Evolutionary conservation across 2,329 filamentous ascomycete genomes (phyloP), one percentile per base, ranked within the genome.

Genomic region (Aspergillus alliaceus): DNA sequence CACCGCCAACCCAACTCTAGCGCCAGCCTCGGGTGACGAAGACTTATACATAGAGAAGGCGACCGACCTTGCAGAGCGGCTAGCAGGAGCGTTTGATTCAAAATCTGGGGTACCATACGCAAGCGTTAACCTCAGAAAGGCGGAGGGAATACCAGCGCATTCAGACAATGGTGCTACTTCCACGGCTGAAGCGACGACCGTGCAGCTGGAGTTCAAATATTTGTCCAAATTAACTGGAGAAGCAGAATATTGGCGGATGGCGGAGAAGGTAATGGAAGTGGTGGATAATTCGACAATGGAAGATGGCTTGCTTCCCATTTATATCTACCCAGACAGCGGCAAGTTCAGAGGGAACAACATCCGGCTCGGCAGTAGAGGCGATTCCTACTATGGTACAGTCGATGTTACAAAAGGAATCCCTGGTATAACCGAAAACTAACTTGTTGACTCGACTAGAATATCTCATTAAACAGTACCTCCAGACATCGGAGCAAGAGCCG

Each of bases 121-220:
- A 6, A 97, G 92, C 65, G 86, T 99, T 58, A 96, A 97, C 68
- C 79, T 99, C 29, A 90, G 87, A 66, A 90, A 88, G 31, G 86
- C 84, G 52, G 79, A 87, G 69, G 91, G 92, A 12, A 84, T 96
- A 46, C 83, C 84, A 12, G 95, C 93, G 2, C 93, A 98, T 69
- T 86, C 86, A 20, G 91, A 96, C 70, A 86, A 83, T 18, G 95
- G 95, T 9, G 91, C 93, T 7, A 95, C 93, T 0, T 97, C 93
- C 2, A 98, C 93, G 0, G 93, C 95, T 2, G 95, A 99, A 79
- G 90, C 93, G 0, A 91, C 93, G 2, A 95, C 90, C 8, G 74
- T 99, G 46, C 95, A 99, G 77, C 85, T 99, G 11, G 95, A 99
- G 74, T 91, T 98, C 81, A 98, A 98, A 74, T 99, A 99, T 70